Evolutionary conservation across 2,329 filamentous ascomycete species (phyloP).

Genomic region (Penicillium sp.): DNA sequence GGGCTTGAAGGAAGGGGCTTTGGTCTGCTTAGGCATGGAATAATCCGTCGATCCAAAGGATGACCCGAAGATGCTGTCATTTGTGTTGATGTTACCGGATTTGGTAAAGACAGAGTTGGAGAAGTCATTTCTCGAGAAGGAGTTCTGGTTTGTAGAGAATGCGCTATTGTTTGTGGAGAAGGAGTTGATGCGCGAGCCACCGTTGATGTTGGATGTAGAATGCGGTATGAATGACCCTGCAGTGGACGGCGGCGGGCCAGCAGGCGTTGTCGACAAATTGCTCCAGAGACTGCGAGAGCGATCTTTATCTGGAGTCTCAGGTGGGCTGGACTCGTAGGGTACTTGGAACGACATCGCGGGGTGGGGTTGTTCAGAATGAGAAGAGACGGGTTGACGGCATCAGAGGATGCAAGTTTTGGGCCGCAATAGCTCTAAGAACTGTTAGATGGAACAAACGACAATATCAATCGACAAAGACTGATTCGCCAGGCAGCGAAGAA

Average conservation of each 20-base stretch:
- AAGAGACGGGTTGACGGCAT: constrained; percentile 10
- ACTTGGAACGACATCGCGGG: constrained; percentile 37
- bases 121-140: constrained; percentile 28
- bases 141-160: constrained; percentile 25
- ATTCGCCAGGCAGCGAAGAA: background rate
- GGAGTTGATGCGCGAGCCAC: constrained; percentile 50
- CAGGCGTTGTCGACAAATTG: constrained; percentile 58
- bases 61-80: constrained; percentile 41
- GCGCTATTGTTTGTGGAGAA: constrained; percentile 14
- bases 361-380: background rate
- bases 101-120: constrained; percentile 41
- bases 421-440: constrained; percentile 18
- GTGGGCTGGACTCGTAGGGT: constrained; percentile 38
- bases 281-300: constrained; percentile 38
- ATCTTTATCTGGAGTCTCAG: constrained; percentile 40
- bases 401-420: constrained; percentile 19
- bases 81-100: constrained; percentile 37
- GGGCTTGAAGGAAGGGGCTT: constrained; percentile 23
- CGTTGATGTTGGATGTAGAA: constrained; percentile 53
- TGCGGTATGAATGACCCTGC: constrained; percentile 57
- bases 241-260: constrained; percentile 55
- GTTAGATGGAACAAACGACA: background rate
- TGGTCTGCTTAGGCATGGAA: constrained; percentile 31
- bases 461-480: background rate
- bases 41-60: constrained; percentile 39